Conservation (phyloP, 2,329 filamentous ascomycete genomes). For the Arthrobotrys sphaeroides region DNA sequence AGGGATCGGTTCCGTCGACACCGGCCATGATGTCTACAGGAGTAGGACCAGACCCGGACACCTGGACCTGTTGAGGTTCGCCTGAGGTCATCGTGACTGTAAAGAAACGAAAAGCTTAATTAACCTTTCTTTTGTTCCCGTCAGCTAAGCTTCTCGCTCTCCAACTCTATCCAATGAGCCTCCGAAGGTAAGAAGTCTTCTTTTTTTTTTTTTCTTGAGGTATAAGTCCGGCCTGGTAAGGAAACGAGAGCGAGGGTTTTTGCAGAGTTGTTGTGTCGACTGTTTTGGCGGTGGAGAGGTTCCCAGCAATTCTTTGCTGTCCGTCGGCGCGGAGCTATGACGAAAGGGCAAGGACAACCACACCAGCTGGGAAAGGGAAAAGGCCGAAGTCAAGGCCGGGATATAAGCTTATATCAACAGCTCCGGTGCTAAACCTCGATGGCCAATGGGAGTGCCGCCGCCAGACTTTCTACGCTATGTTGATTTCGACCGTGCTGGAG, state of each 20-base stretch:
- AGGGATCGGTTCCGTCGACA: conserved; percentile 63
- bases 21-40: conserved; percentile 48
- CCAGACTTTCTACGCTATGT: not conserved
- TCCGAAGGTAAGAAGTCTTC: not conserved
- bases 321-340: conserved; percentile 32
- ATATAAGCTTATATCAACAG: conserved; percentile 47
- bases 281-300: conserved; percentile 8
- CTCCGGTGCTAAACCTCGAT: conserved; percentile 12
- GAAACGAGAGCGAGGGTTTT: not conserved
- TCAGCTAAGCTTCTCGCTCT: not conserved
- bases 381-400: conserved; percentile 10
- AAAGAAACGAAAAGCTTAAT: conserved; percentile 7
- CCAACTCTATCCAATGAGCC: conserved; percentile 8
- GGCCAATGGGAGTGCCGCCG: conserved; percentile 9
- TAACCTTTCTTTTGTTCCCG: not conserved
- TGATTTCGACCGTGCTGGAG: not conserved
- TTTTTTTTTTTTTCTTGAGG: too few relatives aligned
- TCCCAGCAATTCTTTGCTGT: not conserved
- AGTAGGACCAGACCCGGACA: conserved; percentile 33
- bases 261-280: conserved; percentile 9
- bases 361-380: conserved; percentile 5
- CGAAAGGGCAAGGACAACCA: conserved; percentile 13
- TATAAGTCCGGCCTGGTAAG: not conserved
- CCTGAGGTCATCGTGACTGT: conserved; percentile 40
- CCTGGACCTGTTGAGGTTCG: conserved; percentile 31